A percentile compares a stretch with the other conserved stretches of the same genome.
phyloP scores from a whole-genome alignment of 1,284 basidiomycete genomes.

The Abortiporus biennis region DNA sequence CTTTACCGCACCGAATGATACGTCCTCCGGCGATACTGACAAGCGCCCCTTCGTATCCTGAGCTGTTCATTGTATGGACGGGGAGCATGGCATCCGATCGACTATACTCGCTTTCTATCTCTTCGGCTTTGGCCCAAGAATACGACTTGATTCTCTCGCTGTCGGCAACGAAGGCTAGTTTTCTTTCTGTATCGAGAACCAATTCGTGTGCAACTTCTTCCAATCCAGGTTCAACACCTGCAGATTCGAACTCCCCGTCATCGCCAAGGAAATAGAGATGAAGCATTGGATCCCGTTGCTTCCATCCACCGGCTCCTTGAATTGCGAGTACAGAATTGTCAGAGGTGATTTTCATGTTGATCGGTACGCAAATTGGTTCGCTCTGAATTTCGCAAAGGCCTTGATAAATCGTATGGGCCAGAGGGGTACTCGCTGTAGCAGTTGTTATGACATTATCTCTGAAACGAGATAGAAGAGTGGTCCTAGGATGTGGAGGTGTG shows the following conservation, averaged over 20 bases:
- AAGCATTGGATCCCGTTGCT: constrained; percentile 27
- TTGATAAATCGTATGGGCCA: constrained; percentile 26
- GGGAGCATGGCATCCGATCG: not conserved
- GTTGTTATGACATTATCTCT: constrained; percentile 13
- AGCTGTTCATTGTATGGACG: constrained; percentile 27
- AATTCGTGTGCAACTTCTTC: constrained; percentile 14
- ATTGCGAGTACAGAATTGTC: constrained; percentile 24
- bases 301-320: constrained; percentile 27
- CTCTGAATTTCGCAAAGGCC: constrained; percentile 31
- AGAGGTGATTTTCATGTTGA: constrained; percentile 20
- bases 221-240: constrained; percentile 14
- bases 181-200: constrained; percentile 17
- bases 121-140: constrained; percentile 8
- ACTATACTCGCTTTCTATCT: not conserved
- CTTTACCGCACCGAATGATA: constrained; percentile 26
- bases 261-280: constrained; percentile 22
- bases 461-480: constrained; percentile 30
- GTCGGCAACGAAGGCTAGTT: constrained; percentile 22
- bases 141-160: constrained; percentile 21
- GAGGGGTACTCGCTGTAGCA: constrained; percentile 14
- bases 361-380: constrained; percentile 15
- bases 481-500: constrained; percentile 22
- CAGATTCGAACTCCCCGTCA: constrained; percentile 6
- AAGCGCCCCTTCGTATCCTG: constrained; percentile 23
- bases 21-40: constrained; percentile 20